phyloP scores from a whole-genome alignment of 2,329 filamentous ascomycete species.

The Pseudogymnoascus sp. region DNA sequence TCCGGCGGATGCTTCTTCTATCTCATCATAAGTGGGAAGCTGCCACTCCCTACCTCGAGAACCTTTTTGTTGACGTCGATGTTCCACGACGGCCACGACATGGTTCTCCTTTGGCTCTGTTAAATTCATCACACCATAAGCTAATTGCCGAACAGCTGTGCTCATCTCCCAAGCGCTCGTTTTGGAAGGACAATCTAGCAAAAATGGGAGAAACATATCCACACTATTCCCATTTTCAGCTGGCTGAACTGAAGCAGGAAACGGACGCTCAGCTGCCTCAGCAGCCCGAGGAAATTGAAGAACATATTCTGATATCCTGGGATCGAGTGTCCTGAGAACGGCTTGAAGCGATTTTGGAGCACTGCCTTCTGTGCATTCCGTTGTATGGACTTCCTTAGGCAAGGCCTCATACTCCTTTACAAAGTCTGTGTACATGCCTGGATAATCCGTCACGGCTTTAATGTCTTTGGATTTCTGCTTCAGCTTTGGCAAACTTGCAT shows the following conservation, averaged over 20 bases:
- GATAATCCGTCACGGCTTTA: constrained; percentile 16
- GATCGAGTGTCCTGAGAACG: constrained; percentile 33
- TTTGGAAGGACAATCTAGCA: constrained; percentile 50
- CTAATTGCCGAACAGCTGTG: constrained; percentile 42
- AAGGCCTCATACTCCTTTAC: constrained; percentile 22
- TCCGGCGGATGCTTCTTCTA: constrained; percentile 20
- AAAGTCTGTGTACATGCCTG: constrained; percentile 21
- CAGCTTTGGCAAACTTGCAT: constrained; percentile 22
- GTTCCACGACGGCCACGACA: constrained; percentile 22
- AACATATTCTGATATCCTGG: constrained; percentile 44
- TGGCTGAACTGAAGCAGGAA: constrained; percentile 19
- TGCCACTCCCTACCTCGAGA: constrained; percentile 23
- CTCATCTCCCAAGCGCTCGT: constrained; percentile 52
- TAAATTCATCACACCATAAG: constrained; percentile 45
- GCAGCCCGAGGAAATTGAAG: constrained; percentile 33
- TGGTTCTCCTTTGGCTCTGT: constrained; percentile 23
- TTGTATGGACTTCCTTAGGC: background rate
- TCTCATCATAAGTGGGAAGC: constrained; percentile 20
- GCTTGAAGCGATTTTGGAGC: constrained; percentile 10
- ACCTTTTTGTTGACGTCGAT: constrained; percentile 23
- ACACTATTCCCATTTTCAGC: constrained; percentile 18
- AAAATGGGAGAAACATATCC: constrained; percentile 57
- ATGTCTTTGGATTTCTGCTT: constrained; percentile 19
- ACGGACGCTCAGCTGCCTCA: constrained; percentile 23
- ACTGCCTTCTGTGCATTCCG: background rate